These are phyloP conservation scores for Eucalyptus caleyi DNA, from an alignment of 345 rosid species.

Conservation along the genomic window DNA sequence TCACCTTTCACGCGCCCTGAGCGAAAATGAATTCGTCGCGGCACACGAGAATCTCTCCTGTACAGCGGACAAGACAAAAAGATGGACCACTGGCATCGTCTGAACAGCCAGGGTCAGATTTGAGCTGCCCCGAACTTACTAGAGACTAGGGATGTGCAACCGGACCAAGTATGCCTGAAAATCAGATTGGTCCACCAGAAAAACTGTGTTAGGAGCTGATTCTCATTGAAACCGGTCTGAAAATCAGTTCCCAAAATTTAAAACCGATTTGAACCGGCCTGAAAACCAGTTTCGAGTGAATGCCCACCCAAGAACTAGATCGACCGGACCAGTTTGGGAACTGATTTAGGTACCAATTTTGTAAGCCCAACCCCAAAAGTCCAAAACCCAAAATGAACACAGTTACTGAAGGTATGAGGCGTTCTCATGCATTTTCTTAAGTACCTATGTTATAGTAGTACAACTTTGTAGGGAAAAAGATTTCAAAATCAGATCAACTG, in stretches of 20 bases:
- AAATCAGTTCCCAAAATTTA: no score
- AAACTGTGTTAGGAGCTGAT: accelerated
- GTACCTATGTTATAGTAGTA: background rate
- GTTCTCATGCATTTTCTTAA: background rate
- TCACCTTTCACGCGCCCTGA: background rate
- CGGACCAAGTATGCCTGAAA: no score
- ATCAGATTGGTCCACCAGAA: no score
- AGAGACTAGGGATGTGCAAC: no score
- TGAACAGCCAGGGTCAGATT: background rate
- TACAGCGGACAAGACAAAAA: background rate
- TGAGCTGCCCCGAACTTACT: no score
- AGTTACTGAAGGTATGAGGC: no score
- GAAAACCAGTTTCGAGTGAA: accelerated
- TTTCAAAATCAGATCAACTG: background rate
- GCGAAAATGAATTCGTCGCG: background rate
- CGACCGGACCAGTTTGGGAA: accelerated
- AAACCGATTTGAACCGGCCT: accelerated
- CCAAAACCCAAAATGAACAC: no score
- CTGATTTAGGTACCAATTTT: accelerated
- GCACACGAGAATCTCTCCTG: background rate
- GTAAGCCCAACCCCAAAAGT: no score
- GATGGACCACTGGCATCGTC: background rate
- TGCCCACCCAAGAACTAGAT: accelerated
- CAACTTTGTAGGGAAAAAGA: background rate
- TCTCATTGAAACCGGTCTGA: accelerated